These are phyloP conservation scores for Malania oleifera DNA, from an alignment of 164 flowering plant species.

Conservation along the genomic window DNA sequence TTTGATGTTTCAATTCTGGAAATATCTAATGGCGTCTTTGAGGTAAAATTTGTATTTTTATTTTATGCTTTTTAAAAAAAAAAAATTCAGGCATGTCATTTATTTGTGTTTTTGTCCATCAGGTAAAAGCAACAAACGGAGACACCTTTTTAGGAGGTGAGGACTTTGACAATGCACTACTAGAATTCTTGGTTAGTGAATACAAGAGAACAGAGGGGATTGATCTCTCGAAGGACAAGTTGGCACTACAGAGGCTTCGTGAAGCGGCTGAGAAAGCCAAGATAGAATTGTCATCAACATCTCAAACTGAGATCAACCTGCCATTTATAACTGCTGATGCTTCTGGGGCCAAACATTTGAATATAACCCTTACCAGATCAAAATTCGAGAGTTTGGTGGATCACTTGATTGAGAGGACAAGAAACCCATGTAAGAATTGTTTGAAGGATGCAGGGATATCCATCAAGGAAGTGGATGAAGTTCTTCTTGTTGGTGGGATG, in stretches of 20 bases:
- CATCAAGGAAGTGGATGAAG: slow-evolving; percentile 60
- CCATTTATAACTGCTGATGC: slow-evolving; percentile 74
- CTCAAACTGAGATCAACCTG: slow-evolving; percentile 66
- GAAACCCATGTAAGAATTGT: slow-evolving; percentile 53
- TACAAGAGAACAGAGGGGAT: slow-evolving; percentile 54
- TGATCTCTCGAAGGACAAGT: slow-evolving; percentile 56
- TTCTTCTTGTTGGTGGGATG: slow-evolving; percentile 78
- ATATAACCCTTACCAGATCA: slow-evolving; percentile 58
- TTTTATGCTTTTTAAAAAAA: background rate
- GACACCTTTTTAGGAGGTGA: slow-evolving; percentile 81
- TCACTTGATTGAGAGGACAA: slow-evolving; percentile 55
- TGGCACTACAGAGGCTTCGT: slow-evolving; percentile 67
- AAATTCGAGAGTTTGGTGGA: slow-evolving; percentile 58
- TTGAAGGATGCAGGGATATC: slow-evolving; percentile 65
- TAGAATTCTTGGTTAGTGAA: slow-evolving; percentile 56
- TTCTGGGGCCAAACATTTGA: slow-evolving; percentile 68
- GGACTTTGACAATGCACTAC: slow-evolving; percentile 61
- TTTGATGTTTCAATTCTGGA: slow-evolving; percentile 71
- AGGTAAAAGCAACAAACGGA: slow-evolving; percentile 83
- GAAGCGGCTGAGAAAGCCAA: slow-evolving; percentile 81
- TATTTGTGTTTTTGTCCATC: slow-evolving; percentile 3
- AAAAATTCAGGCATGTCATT: background rate
- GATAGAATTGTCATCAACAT: slow-evolving; percentile 64
- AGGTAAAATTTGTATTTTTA: slow-evolving; percentile 26
- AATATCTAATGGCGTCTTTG: slow-evolving; percentile 69